Conservation (phyloP, 139 green algal species). For the Yamagishiella unicocca region DNA sequence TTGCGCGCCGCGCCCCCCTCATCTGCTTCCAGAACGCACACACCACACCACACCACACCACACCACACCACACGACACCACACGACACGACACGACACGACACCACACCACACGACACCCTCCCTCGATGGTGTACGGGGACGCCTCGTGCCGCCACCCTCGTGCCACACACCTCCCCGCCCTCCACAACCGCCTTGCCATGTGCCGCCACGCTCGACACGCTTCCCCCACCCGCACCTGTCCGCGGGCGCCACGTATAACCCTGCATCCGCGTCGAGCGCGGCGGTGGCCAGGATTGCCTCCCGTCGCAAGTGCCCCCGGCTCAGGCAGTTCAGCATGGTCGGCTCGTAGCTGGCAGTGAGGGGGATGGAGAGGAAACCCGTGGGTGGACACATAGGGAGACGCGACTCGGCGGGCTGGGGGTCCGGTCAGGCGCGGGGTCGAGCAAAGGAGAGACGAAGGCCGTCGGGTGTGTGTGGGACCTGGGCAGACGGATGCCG, state of each 20-base stretch:
- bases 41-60: no score
- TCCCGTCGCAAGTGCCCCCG: constrained; percentile 48
- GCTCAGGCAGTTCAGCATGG: constrained; percentile 51
- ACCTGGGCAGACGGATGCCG: no score
- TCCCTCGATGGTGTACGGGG: not conserved
- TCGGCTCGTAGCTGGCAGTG: constrained; percentile 32
- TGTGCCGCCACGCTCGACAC: not conserved
- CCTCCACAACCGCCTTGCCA: not conserved
- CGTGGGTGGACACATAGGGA: not conserved
- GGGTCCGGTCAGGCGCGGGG: not conserved
- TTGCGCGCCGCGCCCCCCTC: no score
- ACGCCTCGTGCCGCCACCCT: not conserved
- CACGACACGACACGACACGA: not conserved
- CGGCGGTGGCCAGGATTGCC: constrained; percentile 37
- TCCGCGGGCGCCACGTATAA: constrained; percentile 63
- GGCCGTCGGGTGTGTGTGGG: no score
- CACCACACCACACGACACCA: not conserved
- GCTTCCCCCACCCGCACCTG: constrained; percentile 49
- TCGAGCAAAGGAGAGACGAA: no score
- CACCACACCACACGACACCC: not conserved
- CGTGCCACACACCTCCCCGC: not conserved
- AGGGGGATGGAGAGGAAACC: not conserved
- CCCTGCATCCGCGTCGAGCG: not conserved
- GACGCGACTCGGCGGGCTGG: no score
- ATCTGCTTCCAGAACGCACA: no score